Base-by-base conservation (phyloP, 805 yeast genomes). In the Torulaspora quercuum region DNA sequence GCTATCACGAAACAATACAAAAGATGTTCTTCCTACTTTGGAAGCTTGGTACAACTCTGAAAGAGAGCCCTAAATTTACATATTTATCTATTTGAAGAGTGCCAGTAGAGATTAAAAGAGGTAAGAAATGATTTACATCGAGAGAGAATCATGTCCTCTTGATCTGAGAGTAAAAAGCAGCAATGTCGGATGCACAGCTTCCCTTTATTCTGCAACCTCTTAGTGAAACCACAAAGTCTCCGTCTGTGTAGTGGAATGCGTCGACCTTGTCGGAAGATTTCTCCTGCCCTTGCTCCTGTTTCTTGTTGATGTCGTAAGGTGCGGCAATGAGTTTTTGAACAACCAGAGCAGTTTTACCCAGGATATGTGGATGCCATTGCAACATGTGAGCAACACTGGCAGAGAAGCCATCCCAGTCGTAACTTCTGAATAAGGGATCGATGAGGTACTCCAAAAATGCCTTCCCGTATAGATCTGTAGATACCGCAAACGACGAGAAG, bases 301-400 rank as follows among this genome's bases (percentile, higher is more conserved):
- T 44, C 3, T 59, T 62, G 15, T 61, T 37, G 9, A 67, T 63
- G 18, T 65, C 61, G 44, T 72, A 73, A 11, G 65, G 45, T 21
- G 76, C 62, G 9, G 75, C 75, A 26, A 82, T 70, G 7, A 73
- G 62, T 52, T 78, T 73, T 28, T 78, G 70, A 8, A 87, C 84
- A 1, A 92, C 75, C 10, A 90, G 59, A 0, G 87, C 82, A 3
- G 92, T 70, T 52, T 78, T 82, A 37, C 82, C 72, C 48, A 92
- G 68, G 17, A 83, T 64, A 18, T 74, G 76, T 8, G 96, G 95
- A 57, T 90, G 98, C 98, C 97, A 92, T 61, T 87, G 97, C 49
- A 88, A 68, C 29, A 88, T 68, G 57, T 92, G 97, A n/a, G 85
- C 74, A 27, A 90, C 77, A 4, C 78, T 82, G 36, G 73, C 73